Base-by-base conservation (phyloP, 768 basidiomycete species). In the Termitomyces titanicus region DNA sequence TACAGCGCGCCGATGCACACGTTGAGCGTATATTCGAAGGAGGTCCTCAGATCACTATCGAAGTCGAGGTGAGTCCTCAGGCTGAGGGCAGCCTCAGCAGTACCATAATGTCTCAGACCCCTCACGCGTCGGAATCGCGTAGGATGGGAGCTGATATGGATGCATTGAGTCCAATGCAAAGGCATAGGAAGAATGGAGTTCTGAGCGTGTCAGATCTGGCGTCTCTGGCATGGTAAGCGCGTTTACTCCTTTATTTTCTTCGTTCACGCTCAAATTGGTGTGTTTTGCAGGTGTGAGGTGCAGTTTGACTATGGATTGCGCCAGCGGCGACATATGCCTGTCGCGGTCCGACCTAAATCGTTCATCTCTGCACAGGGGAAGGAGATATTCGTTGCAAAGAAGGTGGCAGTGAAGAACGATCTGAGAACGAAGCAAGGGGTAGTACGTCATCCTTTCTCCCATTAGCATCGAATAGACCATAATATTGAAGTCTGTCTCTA, bases 261-360 rank as follows among this genome's bases (percentile, higher is more conserved):
- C 52, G 15, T 18, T 20, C n/a, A 27, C 7, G 12, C 5, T 44
- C 20, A 27, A 25, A 27, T 53, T 38, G 20, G 25, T 27, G 33
- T 12, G 3, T 35, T 53, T 5, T 40, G n/a, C 48, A 90, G 89
- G 89, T 92, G 89, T 63, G 89, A 90, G 64, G 78, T 89, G 6
- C 88, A 90, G 65, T 84, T 81, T 65, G 88, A 92, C 60, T 92
- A 92, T 63, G 81, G 87, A 3, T 72, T 91, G 38, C 80, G 81
- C 29, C 85, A 86, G 56, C 72, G 71, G 55, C 76, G 87, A 20
- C 70, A 74, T 42, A 74, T 68, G 42, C 81, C 78, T 17, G 58
- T 87, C 0, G 69, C 71, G 18, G 55, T 68, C 10, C 78, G 89
- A 18, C 88, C 88, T 0, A 55, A 68, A 11, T 71, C 80, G 1